Percentiles rank a stretch among this genome's conserved stretches.
Evolutionary conservation across 805 yeast species (phyloP).

Genomic region (Candida stauntonica): DNA sequence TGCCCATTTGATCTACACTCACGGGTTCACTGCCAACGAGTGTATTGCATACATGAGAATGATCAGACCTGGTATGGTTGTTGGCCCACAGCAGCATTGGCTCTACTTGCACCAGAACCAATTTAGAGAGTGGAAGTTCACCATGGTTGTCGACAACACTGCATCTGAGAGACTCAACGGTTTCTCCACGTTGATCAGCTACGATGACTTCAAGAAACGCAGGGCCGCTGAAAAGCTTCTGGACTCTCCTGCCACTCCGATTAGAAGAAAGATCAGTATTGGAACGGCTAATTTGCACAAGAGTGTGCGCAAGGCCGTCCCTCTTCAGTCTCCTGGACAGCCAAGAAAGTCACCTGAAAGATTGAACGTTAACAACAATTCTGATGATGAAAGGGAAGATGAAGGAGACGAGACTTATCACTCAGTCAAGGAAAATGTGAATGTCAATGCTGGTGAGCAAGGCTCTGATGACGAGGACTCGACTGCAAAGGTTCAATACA

Average conservation of each 20-base stretch:
- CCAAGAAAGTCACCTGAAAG: constrained; percentile 65
- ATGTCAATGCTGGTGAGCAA: constrained; percentile 4
- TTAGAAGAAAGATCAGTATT: constrained; percentile 62
- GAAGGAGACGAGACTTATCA: constrained; percentile 24
- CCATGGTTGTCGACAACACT: constrained; percentile 72
- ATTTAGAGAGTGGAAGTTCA: constrained; percentile 92
- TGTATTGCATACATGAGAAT: constrained; percentile 96
- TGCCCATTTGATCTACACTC: constrained; percentile 92
- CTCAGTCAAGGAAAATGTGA: constrained; percentile 21
- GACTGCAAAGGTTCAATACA: constrained; percentile 22
- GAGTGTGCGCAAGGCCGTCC: constrained; percentile 74
- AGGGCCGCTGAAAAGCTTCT: constrained; percentile 30
- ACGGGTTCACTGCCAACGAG: constrained; percentile 95
- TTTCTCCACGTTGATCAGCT: constrained; percentile 53
- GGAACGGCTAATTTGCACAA: constrained; percentile 63
- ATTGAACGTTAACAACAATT: constrained; percentile 21
- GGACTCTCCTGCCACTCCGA: constrained; percentile 64
- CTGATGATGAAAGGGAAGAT: constrained; percentile 29
- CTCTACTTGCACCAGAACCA: constrained; percentile 92
- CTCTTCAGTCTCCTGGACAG: constrained; percentile 93
- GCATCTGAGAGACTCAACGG: constrained; percentile 69
- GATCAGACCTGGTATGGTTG: constrained; percentile 99
- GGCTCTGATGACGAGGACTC: constrained; percentile 5
- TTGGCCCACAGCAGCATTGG: constrained; percentile 99
- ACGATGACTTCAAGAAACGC: constrained; percentile 58